A percentile compares a stretch with the other conserved stretches of the same genome.
Evolutionary conservation across 768 basidiomycete genomes (phyloP).

Genomic region (Strobilomyces dryophilus): DNA sequence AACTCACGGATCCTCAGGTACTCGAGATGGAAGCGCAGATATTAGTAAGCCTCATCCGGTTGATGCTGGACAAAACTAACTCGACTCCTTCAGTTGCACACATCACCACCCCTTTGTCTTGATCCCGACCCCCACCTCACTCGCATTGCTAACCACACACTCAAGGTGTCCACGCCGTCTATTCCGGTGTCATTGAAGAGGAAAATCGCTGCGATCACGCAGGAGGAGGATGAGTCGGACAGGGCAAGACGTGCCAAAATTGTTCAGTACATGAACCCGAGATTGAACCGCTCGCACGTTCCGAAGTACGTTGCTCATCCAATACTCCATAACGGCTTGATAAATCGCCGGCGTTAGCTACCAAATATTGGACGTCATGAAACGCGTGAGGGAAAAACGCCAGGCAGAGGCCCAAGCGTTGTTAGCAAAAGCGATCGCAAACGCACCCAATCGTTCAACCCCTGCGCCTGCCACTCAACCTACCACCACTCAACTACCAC

Average conservation of each 20-base stretch:
- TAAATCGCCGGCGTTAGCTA: conserved; percentile 38
- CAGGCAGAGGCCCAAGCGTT: conserved; percentile 21
- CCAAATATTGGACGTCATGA: conserved; percentile 51
- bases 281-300: conserved; percentile 38
- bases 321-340: background rate
- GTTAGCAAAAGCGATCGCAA: conserved; percentile 26
- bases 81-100: conserved; percentile 52
- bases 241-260: conserved; percentile 71
- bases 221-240: conserved; percentile 74
- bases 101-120: conserved; percentile 71
- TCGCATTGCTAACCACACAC: conserved; percentile 69
- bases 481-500: conserved; percentile 33
- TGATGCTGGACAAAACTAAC: conserved; percentile 3
- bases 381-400: conserved; percentile 27
- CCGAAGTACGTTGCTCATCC: conserved; percentile 42
- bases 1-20: conserved; percentile 69
- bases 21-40: conserved; percentile 72
- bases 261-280: conserved; percentile 75
- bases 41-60: conserved; percentile 43
- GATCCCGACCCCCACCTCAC: conserved; percentile 76
- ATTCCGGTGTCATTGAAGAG: conserved; percentile 72
- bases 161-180: conserved; percentile 70
- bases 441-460: conserved; percentile 28
- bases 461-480: conserved; percentile 30
- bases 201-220: conserved; percentile 65